Base-by-base conservation (phyloP, 2,329 filamentous ascomycete species). In the Penicillium paneum region DNA sequence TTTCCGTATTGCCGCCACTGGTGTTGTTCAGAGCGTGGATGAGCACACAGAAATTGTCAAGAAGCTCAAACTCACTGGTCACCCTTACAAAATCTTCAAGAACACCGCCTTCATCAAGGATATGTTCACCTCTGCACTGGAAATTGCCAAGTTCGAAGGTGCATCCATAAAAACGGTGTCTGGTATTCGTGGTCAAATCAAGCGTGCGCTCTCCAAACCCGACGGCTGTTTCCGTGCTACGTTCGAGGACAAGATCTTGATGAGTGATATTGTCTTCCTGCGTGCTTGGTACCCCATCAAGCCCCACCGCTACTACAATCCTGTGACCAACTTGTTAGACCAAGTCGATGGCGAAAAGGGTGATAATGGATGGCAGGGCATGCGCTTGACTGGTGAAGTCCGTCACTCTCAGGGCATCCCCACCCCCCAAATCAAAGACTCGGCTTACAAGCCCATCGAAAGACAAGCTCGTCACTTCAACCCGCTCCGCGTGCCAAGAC, bases 51-150 rank as follows among this genome's bases (percentile, higher is more conserved):
- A 99, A 72, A 97, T 99, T 62, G 94, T 99, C 74, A 99, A 99
- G 83, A 99, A 99, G 81, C 86, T 99, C 69, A 99, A 99, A 75
- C 83, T 99, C 45, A 97, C 91, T 0, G 94, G 94, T 56, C 82
- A 85, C 44, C 92, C 94, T 1, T 95, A 94, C 82, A 97, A 97
- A 78, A 95, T 97, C 74, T 97, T 95, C 84, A 96, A 96, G 76
- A 99, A 99, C 78, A 99, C 94, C 0, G 92, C 94, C 36, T 99
- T 99, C 72, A 91, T 99, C 77, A 95, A 94, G 74, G 91, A 96
- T 76, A 99, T 99, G 94, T 99, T 99, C 81, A 91, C 85, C 70
- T 87, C 88, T 0, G 82, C 91, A 0, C 85, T 99, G 39, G 94
- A 99, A 72, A 94, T 99, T 61, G 93, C 94, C 67, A 99, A 97